phyloP scores from a whole-genome alignment of 805 yeast species.

The Scheffersomyces stipitis region DNA sequence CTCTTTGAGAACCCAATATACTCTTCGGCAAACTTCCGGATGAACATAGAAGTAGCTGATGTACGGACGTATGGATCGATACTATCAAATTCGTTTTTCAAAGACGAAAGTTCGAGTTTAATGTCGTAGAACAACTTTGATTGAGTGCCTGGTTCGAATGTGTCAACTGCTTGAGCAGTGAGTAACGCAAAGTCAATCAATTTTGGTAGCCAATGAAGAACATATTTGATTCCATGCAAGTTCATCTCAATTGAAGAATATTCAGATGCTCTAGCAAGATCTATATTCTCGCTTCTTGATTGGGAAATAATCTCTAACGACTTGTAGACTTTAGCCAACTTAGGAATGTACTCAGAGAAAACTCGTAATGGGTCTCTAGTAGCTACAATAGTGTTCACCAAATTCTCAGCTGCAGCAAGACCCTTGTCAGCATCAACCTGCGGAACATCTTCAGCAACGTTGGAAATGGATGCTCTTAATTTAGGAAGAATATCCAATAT shows the following conservation, averaged over 20 bases:
- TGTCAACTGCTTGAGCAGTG: conserved; percentile 10
- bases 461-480: conserved; percentile 61
- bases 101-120: conserved; percentile 15
- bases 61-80: conserved; percentile 21
- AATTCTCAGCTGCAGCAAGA: conserved; percentile 71
- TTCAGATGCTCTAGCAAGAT: conserved; percentile 14
- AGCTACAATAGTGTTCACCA: conserved; percentile 57
- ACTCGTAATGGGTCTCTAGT: conserved; percentile 48
- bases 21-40: conserved; percentile 19
- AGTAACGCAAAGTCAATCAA: conserved; percentile 34
- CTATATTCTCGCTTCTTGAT: conserved; percentile 6
- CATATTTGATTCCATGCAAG: conserved; percentile 12
- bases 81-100: conserved; percentile 10
- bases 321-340: conserved; percentile 11
- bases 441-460: conserved; percentile 73
- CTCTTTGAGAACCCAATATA: conserved; percentile 20
- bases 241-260: conserved; percentile 17
- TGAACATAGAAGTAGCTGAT: conserved; percentile 12
- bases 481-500: conserved; percentile 80
- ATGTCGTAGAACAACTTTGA: conserved; percentile 14
- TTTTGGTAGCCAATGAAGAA: conserved; percentile 33
- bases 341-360: conserved; percentile 20
- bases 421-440: conserved; percentile 71
- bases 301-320: conserved; percentile 15
- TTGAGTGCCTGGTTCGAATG: conserved; percentile 7